phyloP scores from a whole-genome alignment of 2,329 filamentous ascomycete species.

The Colletotrichum lupini region DNA sequence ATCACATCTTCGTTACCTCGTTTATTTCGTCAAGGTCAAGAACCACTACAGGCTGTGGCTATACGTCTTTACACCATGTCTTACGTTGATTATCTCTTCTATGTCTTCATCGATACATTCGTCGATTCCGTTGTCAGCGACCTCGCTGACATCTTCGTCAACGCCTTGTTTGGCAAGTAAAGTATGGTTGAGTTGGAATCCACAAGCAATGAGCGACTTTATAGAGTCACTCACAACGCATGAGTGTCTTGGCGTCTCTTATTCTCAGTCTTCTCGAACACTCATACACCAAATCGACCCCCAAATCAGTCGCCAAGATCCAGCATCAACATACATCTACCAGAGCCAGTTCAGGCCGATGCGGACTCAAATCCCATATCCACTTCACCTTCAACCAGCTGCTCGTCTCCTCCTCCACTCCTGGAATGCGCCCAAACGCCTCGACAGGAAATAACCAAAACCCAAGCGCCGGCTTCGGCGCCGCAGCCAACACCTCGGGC shows the following conservation, averaged over 20 bases:
- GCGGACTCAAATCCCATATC: not conserved
- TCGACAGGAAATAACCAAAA: slow-evolving; percentile 25
- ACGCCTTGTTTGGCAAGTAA: too few relatives aligned
- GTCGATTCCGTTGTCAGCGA: too few relatives aligned
- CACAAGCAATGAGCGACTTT: too few relatives aligned
- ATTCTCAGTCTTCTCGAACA: not conserved
- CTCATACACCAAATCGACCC: not conserved
- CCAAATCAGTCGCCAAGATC: not conserved
- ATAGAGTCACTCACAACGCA: not conserved
- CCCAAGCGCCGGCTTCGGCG: slow-evolving; percentile 23
- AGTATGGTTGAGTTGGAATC: too few relatives aligned
- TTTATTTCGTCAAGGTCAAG: too few relatives aligned
- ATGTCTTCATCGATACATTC: too few relatives aligned
- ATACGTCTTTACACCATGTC: too few relatives aligned
- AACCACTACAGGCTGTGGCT: too few relatives aligned
- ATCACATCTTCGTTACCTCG: too few relatives aligned
- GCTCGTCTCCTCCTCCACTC: not conserved
- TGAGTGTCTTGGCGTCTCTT: not conserved
- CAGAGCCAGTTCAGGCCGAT: slow-evolving; percentile 25
- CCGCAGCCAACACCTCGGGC: slow-evolving; percentile 13
- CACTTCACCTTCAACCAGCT: not conserved
- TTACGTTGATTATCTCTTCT: too few relatives aligned
- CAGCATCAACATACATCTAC: not conserved
- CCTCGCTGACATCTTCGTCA: too few relatives aligned
- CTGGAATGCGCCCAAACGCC: not conserved